Evolutionary conservation across 169 alveolate genomes (phyloP).

Genomic region (Plasmodium gaboni): DNA sequence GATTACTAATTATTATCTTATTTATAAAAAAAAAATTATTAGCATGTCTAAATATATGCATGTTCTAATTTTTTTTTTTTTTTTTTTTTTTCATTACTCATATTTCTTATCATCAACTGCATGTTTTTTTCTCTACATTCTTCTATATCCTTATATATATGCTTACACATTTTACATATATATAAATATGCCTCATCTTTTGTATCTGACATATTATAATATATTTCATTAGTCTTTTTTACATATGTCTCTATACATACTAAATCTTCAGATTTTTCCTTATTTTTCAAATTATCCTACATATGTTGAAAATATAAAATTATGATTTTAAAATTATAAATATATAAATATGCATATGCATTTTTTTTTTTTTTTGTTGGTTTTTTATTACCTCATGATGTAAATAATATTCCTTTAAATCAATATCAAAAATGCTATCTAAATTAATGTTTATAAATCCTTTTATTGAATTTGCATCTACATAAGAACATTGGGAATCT

Average conservation of each 20-base stretch:
- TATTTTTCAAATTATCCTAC: not conserved
- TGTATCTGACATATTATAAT: not conserved
- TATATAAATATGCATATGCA: not conserved
- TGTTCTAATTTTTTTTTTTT: not conserved
- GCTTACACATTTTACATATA: slow-evolving; percentile 30
- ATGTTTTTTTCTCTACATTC: slow-evolving; percentile 16
- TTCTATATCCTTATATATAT: slow-evolving; percentile 1
- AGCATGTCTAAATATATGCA: not conserved
- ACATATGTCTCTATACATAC: slow-evolving; percentile 24
- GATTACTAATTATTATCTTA: no score
- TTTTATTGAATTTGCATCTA: not conserved
- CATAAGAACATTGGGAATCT: not conserved
- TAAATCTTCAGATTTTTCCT: slow-evolving; percentile 1
- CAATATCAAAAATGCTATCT: slow-evolving; percentile 47
- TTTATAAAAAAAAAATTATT: no score
- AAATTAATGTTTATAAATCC: slow-evolving; percentile 7
- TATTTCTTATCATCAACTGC: not conserved
- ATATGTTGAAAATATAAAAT: not conserved
- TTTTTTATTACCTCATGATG: not conserved
- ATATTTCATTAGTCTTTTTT: slow-evolving; percentile 18
- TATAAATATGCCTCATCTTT: slow-evolving; percentile 12
- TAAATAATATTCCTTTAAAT: not conserved
- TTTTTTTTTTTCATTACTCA: not conserved
- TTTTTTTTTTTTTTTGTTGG: not conserved
- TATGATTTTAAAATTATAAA: not conserved